phyloP scores from a whole-genome alignment of 768 basidiomycete genomes.

The Postia placenta region DNA sequence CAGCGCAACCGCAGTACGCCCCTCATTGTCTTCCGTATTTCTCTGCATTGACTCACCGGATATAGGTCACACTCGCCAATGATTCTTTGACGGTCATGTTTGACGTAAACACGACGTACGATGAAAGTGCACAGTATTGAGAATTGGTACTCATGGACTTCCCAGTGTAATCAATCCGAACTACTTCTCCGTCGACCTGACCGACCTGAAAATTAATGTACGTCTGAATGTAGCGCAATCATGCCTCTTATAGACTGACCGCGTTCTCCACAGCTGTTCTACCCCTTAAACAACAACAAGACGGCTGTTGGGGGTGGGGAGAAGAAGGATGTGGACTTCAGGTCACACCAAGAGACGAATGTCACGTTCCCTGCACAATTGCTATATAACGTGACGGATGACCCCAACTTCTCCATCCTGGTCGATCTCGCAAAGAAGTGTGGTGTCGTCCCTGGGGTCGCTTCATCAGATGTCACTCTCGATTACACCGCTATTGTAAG shows the following conservation, averaged over 20 bases:
- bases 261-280: constrained; percentile 49
- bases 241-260: neutral
- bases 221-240: constrained; percentile 5
- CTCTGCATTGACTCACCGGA: too few relatives aligned
- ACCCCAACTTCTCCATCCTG: constrained; percentile 52
- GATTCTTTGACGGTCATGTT: constrained; percentile 51
- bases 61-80: constrained; percentile 28
- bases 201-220: constrained; percentile 58
- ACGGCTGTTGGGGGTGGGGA: constrained; percentile 62
- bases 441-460: constrained; percentile 36
- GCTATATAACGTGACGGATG: constrained; percentile 46
- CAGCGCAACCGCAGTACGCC: constrained; percentile 39
- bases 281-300: constrained; percentile 68
- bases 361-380: constrained; percentile 75
- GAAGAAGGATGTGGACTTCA: constrained; percentile 34
- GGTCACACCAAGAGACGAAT: constrained; percentile 49
- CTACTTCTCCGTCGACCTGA: constrained; percentile 65
- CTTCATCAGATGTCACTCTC: constrained; percentile 45
- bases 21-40: neutral
- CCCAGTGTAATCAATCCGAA: constrained; percentile 81
- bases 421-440: constrained; percentile 59
- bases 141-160: too few relatives aligned
- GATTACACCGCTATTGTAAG: constrained; percentile 42
- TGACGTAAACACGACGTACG: constrained; percentile 65
- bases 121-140: too few relatives aligned